These are phyloP conservation scores for Harringtonia lauricola DNA, from an alignment of 2,329 filamentous ascomycete species.

Conservation along the genomic window DNA sequence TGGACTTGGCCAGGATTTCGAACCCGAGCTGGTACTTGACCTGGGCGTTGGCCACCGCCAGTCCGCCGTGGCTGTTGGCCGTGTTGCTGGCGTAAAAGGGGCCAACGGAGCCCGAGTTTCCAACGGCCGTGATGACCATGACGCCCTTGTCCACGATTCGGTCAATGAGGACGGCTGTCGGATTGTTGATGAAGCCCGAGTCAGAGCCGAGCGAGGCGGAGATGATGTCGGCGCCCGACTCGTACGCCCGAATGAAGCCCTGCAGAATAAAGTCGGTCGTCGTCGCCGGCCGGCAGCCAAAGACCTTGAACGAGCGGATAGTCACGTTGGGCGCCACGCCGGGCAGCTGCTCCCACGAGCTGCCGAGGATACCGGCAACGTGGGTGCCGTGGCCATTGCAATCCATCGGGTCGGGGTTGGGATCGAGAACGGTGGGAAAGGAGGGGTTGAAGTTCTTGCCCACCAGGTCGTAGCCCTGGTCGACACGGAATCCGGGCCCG, in stretches of 20 bases:
- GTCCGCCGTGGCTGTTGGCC: too few relatives aligned
- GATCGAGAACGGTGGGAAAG: slow-evolving; percentile 24
- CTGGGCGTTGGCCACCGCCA: too few relatives aligned
- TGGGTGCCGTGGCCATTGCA: slow-evolving; percentile 51
- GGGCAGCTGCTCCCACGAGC: slow-evolving; percentile 30
- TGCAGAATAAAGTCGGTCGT: slow-evolving; percentile 21
- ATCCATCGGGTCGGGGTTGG: slow-evolving; percentile 36
- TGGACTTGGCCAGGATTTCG: too few relatives aligned
- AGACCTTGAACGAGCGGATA: slow-evolving; percentile 15
- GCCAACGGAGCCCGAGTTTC: slow-evolving; percentile 2
- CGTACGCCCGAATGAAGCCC: slow-evolving; percentile 22
- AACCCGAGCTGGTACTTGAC: too few relatives aligned
- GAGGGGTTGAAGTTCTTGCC: slow-evolving; percentile 4
- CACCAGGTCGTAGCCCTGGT: slow-evolving; percentile 8
- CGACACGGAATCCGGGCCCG: slow-evolving; percentile 8
- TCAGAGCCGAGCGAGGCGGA: slow-evolving; percentile 6
- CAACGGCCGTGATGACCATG: neutral
- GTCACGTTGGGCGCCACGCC: slow-evolving; percentile 17
- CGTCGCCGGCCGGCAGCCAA: slow-evolving; percentile 11
- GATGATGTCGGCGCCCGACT: slow-evolving; percentile 29
- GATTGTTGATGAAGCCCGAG: slow-evolving; percentile 26
- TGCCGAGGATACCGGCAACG: slow-evolving; percentile 50
- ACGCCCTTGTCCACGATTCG: neutral
- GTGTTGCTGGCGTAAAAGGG: too few relatives aligned
- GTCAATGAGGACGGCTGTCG: slow-evolving; percentile 17